These are phyloP conservation scores for Zymoseptoria pseudotritici DNA, from an alignment of 2,329 filamentous ascomycete species.

Conservation along the genomic window DNA sequence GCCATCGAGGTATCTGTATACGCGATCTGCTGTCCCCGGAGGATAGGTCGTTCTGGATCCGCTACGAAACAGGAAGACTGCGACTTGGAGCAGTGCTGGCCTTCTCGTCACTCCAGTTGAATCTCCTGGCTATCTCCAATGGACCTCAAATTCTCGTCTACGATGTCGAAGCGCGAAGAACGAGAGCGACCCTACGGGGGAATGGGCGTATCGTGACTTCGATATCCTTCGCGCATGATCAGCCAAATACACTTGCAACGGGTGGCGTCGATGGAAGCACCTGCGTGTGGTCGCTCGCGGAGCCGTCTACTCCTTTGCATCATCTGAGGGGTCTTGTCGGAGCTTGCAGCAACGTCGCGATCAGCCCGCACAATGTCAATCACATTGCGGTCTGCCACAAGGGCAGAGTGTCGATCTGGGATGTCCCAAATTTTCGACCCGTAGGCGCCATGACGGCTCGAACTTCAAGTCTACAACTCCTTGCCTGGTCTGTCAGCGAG, in stretches of 20 bases:
- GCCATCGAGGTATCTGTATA: conserved; percentile 11
- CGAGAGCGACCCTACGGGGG: conserved; percentile 11
- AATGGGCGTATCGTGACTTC: conserved; percentile 18
- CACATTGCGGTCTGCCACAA: conserved; percentile 11
- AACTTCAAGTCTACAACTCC: conserved; percentile 3
- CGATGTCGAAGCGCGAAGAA: conserved; percentile 11
- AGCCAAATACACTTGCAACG: conserved; percentile 12
- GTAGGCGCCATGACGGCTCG: conserved; percentile 6
- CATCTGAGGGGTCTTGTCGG: conserved; percentile 12
- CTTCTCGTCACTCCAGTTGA: conserved; percentile 11
- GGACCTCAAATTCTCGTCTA: conserved; percentile 17
- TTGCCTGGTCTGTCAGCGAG: conserved; percentile 9
- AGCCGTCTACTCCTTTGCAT: conserved; percentile 11
- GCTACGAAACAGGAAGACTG: conserved; percentile 1
- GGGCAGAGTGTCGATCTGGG: conserved; percentile 8
- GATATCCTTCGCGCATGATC: conserved; percentile 10
- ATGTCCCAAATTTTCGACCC: conserved; percentile 6
- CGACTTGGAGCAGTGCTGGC: conserved; percentile 14
- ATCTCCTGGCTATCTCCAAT: conserved; percentile 17
- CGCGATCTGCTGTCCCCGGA: conserved; percentile 5
- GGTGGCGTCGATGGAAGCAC: conserved; percentile 18
- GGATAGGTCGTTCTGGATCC: conserved; percentile 5
- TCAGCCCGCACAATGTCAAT: conserved; percentile 6
- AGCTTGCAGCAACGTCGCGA: conserved; percentile 12
- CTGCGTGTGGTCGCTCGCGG: conserved; percentile 17